Evolutionary conservation across 768 basidiomycete genomes (phyloP), one percentile per base, ranked within the genome.

Genomic region (Mycena galericulata): DNA sequence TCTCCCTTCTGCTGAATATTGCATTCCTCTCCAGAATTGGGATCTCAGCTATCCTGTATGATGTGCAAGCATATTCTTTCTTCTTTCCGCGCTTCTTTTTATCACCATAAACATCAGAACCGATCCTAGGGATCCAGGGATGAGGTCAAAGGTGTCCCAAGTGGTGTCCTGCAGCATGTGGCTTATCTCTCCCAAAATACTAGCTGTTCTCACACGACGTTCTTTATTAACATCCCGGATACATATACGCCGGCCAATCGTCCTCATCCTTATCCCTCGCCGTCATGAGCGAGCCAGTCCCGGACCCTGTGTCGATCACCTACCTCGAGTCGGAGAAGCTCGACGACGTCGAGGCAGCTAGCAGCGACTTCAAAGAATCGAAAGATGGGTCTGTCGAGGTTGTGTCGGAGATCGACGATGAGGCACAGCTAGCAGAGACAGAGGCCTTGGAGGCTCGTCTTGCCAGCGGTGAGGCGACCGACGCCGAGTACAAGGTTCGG

Each of bases 401-500:
- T 53, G 61, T 34, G 40, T 32, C 40, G 61, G 40, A 53, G 50
- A 62, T 62, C 61, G 61, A 62, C 40, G 50, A 62, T 62, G 8
- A 62, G 61, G 61, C 61, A 43, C 61, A 62, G 41, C 50, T 62
- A 50, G 50, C 40, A 30, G 61, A 62, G 61, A 62, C 61, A 53
- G 61, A 62, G 50, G 61, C 61, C 50, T 71, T 77, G 55, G 76
- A 80, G 71, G 78, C 76, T 46, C 76, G 78, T 26, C 72, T 80
- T 49, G 66, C 74, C 57, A 65, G 73, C 58, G 76, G 79, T 62
- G 76, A 76, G 51, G 78, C 79, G 24, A 62, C 75, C 50, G 78
- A 78, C 49, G 75, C 77, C n/a, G 79, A 82, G 72, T 82, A 80
- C 66, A 74, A 74, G 60, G 77, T 82, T 56, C 76, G 78, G 47